These are phyloP conservation scores for Neofusicoccum kwambonambiense DNA, from an alignment of 2,329 filamentous ascomycete genomes.

Conservation along the genomic window DNA sequence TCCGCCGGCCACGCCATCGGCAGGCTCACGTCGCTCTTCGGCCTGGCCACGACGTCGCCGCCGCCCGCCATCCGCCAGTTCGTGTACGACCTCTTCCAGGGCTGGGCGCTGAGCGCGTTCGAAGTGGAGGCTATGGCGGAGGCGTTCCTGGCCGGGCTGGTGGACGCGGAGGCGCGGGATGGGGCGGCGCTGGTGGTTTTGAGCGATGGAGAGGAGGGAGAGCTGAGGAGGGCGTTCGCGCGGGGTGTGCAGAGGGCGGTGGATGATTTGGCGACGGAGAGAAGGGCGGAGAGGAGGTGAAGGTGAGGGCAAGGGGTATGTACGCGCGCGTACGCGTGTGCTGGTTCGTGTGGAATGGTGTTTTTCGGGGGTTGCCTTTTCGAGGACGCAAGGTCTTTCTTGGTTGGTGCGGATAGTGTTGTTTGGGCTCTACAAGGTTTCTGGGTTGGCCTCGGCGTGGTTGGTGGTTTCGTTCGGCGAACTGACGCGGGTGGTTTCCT, in stretches of 20 bases:
- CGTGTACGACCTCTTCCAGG: not conserved
- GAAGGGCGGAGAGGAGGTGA: not conserved
- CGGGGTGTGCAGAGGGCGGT: not conserved
- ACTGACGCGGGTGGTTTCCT: no score
- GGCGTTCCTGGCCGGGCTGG: not conserved
- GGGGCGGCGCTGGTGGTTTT: not conserved
- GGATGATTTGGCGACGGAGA: not conserved
- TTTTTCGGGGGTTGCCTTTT: no score
- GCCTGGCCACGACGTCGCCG: not conserved
- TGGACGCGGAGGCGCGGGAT: not conserved
- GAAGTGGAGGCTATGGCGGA: not conserved
- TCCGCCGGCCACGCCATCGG: not conserved
- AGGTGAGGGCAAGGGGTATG: no score
- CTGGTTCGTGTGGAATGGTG: no score
- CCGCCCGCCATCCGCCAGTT: not conserved
- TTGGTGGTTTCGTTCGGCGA: no score
- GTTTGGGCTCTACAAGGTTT: no score
- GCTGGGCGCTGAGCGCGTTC: not conserved
- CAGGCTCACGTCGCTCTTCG: not conserved
- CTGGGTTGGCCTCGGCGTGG: no score
- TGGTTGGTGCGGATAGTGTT: no score
- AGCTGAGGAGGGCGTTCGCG: slow-evolving; percentile 15
- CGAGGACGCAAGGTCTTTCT: no score
- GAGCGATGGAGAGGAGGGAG: not conserved
- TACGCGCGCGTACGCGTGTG: no score